Evolutionary conservation across 768 basidiomycete genomes (phyloP).

Genomic region (Tricholoma hemisulphureum): DNA sequence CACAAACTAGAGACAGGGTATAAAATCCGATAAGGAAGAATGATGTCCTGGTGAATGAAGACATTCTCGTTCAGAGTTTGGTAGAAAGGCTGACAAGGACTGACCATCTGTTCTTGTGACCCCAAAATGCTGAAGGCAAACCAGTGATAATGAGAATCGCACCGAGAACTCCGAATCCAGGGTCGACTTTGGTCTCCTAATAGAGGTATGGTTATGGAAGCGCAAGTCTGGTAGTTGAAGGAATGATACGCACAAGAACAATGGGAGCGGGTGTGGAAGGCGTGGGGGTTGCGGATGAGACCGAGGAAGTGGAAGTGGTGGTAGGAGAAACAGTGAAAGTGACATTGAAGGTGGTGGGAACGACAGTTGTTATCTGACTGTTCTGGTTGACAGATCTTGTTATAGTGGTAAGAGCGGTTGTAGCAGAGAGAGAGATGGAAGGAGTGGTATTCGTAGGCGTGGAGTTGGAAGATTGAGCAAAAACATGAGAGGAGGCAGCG

Average conservation of each 20-base stretch:
- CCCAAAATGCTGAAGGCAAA: slow-evolving; percentile 85
- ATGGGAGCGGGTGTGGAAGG: slow-evolving; percentile 44
- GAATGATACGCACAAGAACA: slow-evolving; percentile 34
- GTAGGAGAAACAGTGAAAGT: slow-evolving; percentile 54
- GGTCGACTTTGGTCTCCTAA: slow-evolving; percentile 70
- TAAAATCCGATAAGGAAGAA: slow-evolving; percentile 94
- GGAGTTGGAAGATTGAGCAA: slow-evolving; percentile 35
- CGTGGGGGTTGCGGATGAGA: slow-evolving; percentile 45
- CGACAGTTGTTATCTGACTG: slow-evolving; percentile 48
- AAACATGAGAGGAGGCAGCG: slow-evolving; percentile 25
- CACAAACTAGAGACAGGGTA: slow-evolving; percentile 78
- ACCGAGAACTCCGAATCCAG: slow-evolving; percentile 88
- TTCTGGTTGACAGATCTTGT: slow-evolving; percentile 48
- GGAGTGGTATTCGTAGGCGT: slow-evolving; percentile 23
- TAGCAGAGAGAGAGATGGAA: slow-evolving; percentile 52
- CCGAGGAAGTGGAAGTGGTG: slow-evolving; percentile 34
- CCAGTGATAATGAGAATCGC: slow-evolving; percentile 87
- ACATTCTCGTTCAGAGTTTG: slow-evolving; percentile 7
- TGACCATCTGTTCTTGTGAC: slow-evolving; percentile 94
- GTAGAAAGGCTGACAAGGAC: slow-evolving; percentile 23
- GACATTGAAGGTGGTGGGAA: slow-evolving; percentile 64
- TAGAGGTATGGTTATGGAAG: slow-evolving; percentile 22
- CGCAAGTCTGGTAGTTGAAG: slow-evolving; percentile 13
- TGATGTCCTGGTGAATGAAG: slow-evolving; percentile 62
- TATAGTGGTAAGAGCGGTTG: slow-evolving; percentile 50